phyloP scores from a whole-genome alignment of 2,329 filamentous ascomycete genomes.

The Rhynchosporium agropyri region DNA sequence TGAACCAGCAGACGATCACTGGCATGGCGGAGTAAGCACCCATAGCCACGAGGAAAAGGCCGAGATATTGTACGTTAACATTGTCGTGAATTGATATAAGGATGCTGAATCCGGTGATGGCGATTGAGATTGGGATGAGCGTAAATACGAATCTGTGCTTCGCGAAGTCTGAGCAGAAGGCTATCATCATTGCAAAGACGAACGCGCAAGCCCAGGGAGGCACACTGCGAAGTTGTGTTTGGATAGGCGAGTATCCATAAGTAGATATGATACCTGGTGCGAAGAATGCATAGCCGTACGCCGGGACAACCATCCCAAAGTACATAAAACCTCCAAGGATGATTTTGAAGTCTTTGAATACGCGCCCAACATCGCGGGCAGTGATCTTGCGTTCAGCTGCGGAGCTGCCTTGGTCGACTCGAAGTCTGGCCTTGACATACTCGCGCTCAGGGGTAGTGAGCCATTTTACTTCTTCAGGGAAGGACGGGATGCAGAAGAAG shows the following conservation, averaged over 20 bases:
- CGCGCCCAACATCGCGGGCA: slow-evolving; percentile 58
- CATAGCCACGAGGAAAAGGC: slow-evolving; percentile 79
- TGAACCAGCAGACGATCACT: slow-evolving; percentile 81
- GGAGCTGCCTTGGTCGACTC: slow-evolving; percentile 68
- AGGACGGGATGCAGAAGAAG: slow-evolving; percentile 72
- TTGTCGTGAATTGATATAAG: slow-evolving; percentile 73
- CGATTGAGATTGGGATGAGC: slow-evolving; percentile 66
- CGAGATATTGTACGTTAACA: slow-evolving; percentile 69
- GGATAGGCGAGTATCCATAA: slow-evolving; percentile 62
- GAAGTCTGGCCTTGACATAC: slow-evolving; percentile 67
- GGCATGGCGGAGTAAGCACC: slow-evolving; percentile 89
- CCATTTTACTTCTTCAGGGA: slow-evolving; percentile 76
- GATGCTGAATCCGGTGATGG: slow-evolving; percentile 75
- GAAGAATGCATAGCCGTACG: slow-evolving; percentile 79
- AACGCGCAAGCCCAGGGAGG: slow-evolving; percentile 73
- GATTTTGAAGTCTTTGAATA: slow-evolving; percentile 75
- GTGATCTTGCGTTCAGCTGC: slow-evolving; percentile 65
- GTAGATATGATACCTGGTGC: slow-evolving; percentile 70
- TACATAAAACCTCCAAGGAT: slow-evolving; percentile 80
- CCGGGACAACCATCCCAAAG: slow-evolving; percentile 76
- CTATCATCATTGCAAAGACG: slow-evolving; percentile 74
- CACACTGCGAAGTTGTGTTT: slow-evolving; percentile 54
- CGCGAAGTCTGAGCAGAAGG: slow-evolving; percentile 69
- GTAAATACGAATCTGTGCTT: slow-evolving; percentile 77
- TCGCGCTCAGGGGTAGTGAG: slow-evolving; percentile 68